Evolutionary conservation across 129 eudicot genomes (phyloP).

Genomic region (Artemisia annua): DNA sequence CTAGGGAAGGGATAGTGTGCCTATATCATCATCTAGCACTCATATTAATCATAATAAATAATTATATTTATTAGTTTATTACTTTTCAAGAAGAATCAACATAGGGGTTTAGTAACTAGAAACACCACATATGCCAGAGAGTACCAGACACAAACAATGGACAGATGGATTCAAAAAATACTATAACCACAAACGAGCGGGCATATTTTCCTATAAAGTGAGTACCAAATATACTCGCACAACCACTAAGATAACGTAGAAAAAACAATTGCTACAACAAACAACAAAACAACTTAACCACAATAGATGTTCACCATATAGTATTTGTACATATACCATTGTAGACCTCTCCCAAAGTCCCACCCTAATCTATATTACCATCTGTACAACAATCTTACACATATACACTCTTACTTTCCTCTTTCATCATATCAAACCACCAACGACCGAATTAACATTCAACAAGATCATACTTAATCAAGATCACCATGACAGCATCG

Average conservation of each 20-base stretch:
- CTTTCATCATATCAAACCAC: conserved; percentile 19
- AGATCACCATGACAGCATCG: no score
- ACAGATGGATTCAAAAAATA: background rate
- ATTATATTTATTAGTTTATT: no score
- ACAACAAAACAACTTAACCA: conserved; percentile 4
- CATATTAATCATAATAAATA: no score
- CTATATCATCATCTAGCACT: no score
- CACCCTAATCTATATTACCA: background rate
- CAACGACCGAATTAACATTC: background rate
- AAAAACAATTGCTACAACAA: conserved; percentile 13
- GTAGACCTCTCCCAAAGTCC: conserved; percentile 1
- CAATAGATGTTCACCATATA: background rate
- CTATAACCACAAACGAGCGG: background rate
- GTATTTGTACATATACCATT: background rate
- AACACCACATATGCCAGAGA: background rate
- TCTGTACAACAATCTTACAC: no score
- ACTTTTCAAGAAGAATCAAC: no score
- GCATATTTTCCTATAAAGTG: background rate
- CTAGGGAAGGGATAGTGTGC: no score
- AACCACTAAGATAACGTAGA: background rate
- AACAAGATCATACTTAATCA: no score
- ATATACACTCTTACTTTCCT: conserved; percentile 7
- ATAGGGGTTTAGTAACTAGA: background rate
- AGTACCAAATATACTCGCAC: background rate
- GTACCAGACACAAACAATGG: background rate